phyloP scores from a whole-genome alignment of 176 grass and related monocot species.

The Ensete ventricosum region DNA sequence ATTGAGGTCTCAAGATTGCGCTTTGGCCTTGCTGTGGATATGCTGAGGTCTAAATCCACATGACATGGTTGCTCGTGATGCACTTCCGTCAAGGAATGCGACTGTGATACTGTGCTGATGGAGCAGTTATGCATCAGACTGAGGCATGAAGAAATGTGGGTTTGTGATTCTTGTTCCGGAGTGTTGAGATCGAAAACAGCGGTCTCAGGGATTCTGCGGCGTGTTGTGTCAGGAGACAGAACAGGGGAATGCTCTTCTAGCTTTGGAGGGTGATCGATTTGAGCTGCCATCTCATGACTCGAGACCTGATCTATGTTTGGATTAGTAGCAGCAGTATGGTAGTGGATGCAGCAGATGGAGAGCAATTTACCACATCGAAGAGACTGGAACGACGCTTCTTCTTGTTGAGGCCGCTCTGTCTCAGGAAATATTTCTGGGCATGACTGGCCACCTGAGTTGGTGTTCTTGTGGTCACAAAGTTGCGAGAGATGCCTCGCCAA shows the following conservation, averaged over 20 bases:
- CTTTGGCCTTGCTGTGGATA: neutral
- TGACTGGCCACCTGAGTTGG: conserved; percentile 95
- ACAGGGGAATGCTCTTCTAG: neutral
- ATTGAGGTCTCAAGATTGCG: neutral
- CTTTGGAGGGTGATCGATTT: neutral
- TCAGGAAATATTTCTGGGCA: conserved; percentile 89
- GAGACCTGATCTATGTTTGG: neutral
- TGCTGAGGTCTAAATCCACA: conserved; percentile 6
- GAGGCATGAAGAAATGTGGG: neutral
- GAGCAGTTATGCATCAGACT: neutral
- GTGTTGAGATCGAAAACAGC: neutral
- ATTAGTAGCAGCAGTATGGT: too few relatives aligned
- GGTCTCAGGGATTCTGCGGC: neutral
- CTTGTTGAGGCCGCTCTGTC: conserved; percentile 55
- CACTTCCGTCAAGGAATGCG: neutral
- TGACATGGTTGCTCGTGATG: neutral
- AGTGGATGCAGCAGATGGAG: neutral
- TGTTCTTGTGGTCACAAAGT: conserved; percentile 76
- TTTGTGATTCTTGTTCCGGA: neutral
- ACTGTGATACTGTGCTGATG: neutral
- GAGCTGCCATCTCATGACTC: neutral
- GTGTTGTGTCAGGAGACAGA: neutral
- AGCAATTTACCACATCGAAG: conserved; percentile 57
- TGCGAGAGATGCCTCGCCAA: conserved; percentile 84
- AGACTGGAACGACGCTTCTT: conserved; percentile 94